Evolutionary conservation across 2,329 filamentous ascomycete genomes (phyloP).

Genomic region (Curvularia sp.): DNA sequence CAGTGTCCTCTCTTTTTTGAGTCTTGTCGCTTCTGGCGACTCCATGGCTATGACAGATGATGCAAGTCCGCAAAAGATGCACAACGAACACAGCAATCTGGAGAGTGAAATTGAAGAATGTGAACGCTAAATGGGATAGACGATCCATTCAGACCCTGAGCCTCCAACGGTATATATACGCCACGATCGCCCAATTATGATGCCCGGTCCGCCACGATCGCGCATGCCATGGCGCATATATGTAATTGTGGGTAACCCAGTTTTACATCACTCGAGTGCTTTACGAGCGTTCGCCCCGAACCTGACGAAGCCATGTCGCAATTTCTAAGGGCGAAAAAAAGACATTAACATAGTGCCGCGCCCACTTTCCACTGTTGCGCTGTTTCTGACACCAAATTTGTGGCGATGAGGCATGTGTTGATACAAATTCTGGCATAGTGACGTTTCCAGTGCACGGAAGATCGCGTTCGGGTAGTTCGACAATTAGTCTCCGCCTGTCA

Average conservation of each 20-base stretch:
- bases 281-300: neutral
- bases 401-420: neutral
- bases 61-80: neutral
- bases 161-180: constrained; percentile 3
- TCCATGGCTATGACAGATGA: constrained; percentile 1
- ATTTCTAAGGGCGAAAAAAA: neutral
- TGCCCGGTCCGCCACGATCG: neutral
- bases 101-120: neutral
- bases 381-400: neutral
- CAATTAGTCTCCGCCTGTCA: constrained; percentile 10
- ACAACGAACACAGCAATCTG: neutral
- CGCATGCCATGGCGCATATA: constrained; percentile 5
- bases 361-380: neutral
- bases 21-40: constrained; percentile 1
- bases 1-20: constrained; percentile 5
- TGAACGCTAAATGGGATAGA: neutral
- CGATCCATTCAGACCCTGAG: neutral
- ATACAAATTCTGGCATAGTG: constrained; percentile 7
- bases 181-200: neutral
- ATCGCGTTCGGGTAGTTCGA: constrained; percentile 5
- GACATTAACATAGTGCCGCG: neutral
- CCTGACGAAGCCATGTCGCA: neutral
- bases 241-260: constrained; percentile 11
- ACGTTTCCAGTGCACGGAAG: constrained; percentile 4
- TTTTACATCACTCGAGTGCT: neutral